Evolutionary conservation across 805 yeast genomes (phyloP), one percentile per base, ranked within the genome.

Genomic region (Pichia insulana): DNA sequence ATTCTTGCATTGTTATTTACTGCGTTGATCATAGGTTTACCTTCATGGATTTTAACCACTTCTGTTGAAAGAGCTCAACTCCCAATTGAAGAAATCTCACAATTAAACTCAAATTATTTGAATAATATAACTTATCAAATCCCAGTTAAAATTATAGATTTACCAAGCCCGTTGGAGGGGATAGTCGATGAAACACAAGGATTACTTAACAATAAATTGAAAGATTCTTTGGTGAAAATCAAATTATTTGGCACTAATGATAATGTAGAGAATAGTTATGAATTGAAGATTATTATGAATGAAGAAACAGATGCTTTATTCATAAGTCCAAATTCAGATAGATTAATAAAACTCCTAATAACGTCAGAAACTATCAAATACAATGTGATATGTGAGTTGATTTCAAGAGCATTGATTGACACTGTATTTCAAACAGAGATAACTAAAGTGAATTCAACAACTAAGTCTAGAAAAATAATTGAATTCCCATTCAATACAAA

Each of bases 1-100:
- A 48, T 61, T 16, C 16, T 49, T 15, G 51, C 60, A 2, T 53
- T 63, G 25, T 32, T 61, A 8, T 34, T 53, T 1, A 52, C 62
- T 8, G 51, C 65, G 11, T 42, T 57, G 5, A 36, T 62, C 2
- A 47, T 76, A 17, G 87, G 83, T 2, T 51, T 70, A 6, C 88
- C 89, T 5, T 55, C 78, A 42, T 82, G 83, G 77, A 52, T 63
- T 30, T 45, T 52, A 20, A 80, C 90, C 16, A 80, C 90, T 4
- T 61, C 76, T 3, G 73, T 80, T 16, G 70, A 77, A 51, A 64
- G 88, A 41, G 83, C 86, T 2, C 69, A 69, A 31, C 64, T 83
- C 31, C 85, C 85, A 13, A 53, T 64, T 11, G 62, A 59, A 1
- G 63, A 64, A 34, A 67, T 80, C 37, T 55, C 63, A 36, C 25